Evolutionary conservation across 345 rosid species (phyloP).

Genomic region (Punica granatum): DNA sequence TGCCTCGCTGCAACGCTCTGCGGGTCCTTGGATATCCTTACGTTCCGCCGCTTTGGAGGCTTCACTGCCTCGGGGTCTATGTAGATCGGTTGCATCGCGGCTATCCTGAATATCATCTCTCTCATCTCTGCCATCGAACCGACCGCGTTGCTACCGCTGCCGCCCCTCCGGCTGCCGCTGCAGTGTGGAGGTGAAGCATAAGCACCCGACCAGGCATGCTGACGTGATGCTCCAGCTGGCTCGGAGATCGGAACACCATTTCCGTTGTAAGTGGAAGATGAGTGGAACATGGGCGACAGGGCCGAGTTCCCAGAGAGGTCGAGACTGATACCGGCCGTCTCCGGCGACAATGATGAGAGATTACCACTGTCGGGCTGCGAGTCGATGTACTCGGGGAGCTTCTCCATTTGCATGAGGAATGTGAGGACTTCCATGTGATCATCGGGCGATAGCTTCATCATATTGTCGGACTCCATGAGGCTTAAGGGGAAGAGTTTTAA

Average conservation of each 20-base stretch:
- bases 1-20: slow-evolving; percentile 93
- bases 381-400: slow-evolving; percentile 7
- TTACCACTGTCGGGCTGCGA: background rate
- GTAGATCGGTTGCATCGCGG: slow-evolving; percentile 86
- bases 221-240: background rate
- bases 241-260: background rate
- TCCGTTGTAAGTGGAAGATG: background rate
- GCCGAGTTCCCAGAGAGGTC: slow-evolving; percentile 1
- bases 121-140: slow-evolving; percentile 68
- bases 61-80: slow-evolving; percentile 81
- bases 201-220: background rate
- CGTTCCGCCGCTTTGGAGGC: slow-evolving; percentile 83
- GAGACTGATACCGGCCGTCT: background rate
- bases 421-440: slow-evolving; percentile 22
- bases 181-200: background rate
- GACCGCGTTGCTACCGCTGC: slow-evolving; percentile 11
- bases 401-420: slow-evolving; percentile 16
- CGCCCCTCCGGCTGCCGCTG: background rate
- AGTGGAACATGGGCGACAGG: slow-evolving; percentile 1
- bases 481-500: background rate
- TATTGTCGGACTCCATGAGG: slow-evolving; percentile 13
- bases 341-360: background rate
- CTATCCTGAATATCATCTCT: slow-evolving; percentile 80
- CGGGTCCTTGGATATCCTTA: slow-evolving; percentile 89
- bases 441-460: slow-evolving; percentile 18